These are phyloP conservation scores for Helicostylum pulchrum DNA, from an alignment of 192 early-diverging fungal genomes.

Conservation along the genomic window DNA sequence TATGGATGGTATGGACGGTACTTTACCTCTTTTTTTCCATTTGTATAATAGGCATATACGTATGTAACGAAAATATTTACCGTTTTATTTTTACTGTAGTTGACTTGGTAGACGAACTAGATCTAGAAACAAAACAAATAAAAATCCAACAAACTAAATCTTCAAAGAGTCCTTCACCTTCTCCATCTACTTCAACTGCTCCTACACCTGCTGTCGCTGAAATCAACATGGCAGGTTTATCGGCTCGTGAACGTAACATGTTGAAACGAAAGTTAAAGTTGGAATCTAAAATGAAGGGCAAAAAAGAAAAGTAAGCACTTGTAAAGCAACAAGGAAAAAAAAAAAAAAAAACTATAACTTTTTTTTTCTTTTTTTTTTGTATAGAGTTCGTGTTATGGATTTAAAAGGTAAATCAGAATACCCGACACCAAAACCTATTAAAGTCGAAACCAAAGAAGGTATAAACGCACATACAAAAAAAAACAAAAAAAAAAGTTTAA, in stretches of 20 bases:
- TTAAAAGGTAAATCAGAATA: constrained; percentile 24
- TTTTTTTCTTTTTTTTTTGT: not conserved
- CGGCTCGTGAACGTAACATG: constrained; percentile 83
- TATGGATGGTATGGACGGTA: constrained; percentile 61
- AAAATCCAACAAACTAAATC: not conserved
- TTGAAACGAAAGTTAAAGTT: constrained; percentile 86
- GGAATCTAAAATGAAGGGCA: constrained; percentile 66
- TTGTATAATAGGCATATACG: not conserved
- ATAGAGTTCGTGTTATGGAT: constrained; percentile 46
- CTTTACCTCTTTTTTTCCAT: not conserved
- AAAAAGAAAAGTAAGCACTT: constrained; percentile 63
- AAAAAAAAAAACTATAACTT: not conserved
- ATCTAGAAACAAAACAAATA: constrained; percentile 33
- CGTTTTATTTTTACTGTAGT: constrained; percentile 38
- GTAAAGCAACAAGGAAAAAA: not conserved
- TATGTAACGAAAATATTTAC: not conserved
- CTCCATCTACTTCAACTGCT: constrained; percentile 18
- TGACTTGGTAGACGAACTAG: constrained; percentile 83
- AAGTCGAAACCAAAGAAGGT: constrained; percentile 30
- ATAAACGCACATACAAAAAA: not conserved
- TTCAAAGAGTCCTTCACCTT: constrained; percentile 15
- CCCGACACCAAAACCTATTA: constrained; percentile 30
- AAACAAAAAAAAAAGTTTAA: not conserved
- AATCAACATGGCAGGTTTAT: constrained; percentile 74
- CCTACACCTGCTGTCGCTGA: constrained; percentile 39